phyloP scores from a whole-genome alignment of 2,329 filamentous ascomycete genomes.

The Trichophyton benhamiae region DNA sequence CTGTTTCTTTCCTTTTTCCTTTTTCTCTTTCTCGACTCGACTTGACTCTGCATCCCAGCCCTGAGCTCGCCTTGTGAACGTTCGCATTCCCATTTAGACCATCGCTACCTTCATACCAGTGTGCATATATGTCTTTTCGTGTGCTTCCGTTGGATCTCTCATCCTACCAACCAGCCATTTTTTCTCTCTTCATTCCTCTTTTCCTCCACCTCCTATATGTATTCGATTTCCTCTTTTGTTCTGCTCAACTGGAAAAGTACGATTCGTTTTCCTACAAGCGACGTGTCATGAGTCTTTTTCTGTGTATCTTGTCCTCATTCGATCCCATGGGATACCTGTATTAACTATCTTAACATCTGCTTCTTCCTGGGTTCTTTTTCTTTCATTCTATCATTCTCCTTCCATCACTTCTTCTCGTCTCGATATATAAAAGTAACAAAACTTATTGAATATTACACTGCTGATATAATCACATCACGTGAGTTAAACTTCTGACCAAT shows the following conservation, averaged over 20 bases:
- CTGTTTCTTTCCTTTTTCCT: conserved; percentile 16
- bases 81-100: conserved; percentile 13
- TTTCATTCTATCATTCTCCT: not conserved
- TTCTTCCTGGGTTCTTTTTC: not conserved
- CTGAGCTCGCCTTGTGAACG: conserved; percentile 19
- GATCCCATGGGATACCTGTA: not conserved
- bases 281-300: not conserved
- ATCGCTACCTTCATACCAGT: conserved; percentile 8
- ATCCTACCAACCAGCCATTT: not conserved
- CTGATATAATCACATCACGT: not conserved
- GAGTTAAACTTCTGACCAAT: not conserved
- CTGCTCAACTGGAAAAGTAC: not conserved
- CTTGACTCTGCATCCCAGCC: not conserved
- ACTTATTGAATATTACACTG: not conserved
- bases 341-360: not conserved
- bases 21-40: not conserved
- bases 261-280: not conserved
- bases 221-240: not conserved
- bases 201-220: not conserved
- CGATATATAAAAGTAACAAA: not conserved
- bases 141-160: not conserved
- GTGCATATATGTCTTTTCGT: not conserved
- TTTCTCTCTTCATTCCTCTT: not conserved
- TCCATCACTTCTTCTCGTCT: not conserved
- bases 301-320: not conserved